Conservation (phyloP, 2,329 filamentous ascomycete genomes). For the Cladosporium sp. region DNA sequence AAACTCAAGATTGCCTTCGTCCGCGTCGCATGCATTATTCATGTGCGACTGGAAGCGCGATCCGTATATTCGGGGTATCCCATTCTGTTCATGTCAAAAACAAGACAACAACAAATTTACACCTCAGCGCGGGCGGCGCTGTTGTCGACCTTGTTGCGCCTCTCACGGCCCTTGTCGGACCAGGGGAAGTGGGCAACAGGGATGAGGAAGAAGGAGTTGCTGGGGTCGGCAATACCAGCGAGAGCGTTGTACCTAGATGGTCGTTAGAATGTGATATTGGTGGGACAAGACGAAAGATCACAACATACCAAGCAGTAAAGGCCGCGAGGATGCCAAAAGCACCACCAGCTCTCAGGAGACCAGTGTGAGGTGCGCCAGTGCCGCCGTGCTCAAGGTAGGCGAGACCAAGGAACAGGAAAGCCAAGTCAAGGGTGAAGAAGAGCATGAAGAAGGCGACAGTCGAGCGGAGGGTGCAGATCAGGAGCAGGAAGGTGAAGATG, state of each 20-base stretch:
- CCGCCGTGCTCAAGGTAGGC: slow-evolving; percentile 46
- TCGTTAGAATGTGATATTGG: not conserved
- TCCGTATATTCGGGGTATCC: not conserved
- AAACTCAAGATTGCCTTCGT: not conserved
- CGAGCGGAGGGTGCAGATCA: slow-evolving; percentile 52
- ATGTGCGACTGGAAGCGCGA: not conserved
- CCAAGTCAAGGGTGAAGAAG: slow-evolving; percentile 55
- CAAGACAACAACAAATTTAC: not conserved
- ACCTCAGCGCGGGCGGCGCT: slow-evolving; percentile 29
- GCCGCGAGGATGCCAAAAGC: slow-evolving; percentile 51
- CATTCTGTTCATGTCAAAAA: not conserved
- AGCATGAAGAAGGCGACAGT: slow-evolving; percentile 56
- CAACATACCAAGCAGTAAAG: slow-evolving; percentile 47
- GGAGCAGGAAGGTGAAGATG: slow-evolving; percentile 55
- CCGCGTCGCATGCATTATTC: not conserved
- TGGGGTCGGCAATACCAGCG: slow-evolving; percentile 52
- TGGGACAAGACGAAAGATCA: not conserved
- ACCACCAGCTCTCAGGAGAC: slow-evolving; percentile 50
- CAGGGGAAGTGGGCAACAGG: slow-evolving; percentile 94
- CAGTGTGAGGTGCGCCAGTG: slow-evolving; percentile 36
- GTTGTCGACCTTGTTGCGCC: slow-evolving; percentile 47
- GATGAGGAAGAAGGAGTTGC: slow-evolving; percentile 79
- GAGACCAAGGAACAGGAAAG: slow-evolving; percentile 55
- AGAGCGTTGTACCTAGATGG: slow-evolving; percentile 44
- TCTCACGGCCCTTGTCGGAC: slow-evolving; percentile 70